Conservation (phyloP, 805 yeast genomes). For the Candida quercuum region DNA sequence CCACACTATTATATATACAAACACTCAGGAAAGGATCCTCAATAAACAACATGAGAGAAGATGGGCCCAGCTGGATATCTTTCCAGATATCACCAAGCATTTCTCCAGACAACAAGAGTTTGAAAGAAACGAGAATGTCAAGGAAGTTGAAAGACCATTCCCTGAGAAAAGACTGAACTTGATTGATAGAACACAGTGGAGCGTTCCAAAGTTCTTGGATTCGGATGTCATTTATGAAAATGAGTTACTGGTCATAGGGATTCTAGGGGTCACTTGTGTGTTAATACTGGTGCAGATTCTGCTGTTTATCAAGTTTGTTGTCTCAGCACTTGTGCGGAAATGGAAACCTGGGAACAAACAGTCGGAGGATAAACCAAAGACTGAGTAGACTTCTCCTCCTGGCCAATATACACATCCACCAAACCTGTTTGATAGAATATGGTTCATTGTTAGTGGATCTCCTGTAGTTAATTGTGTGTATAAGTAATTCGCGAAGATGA, state of each 20-base stretch:
- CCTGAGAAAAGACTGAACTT: constrained; percentile 29
- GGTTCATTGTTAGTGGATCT: too few relatives aligned
- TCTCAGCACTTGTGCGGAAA: too few relatives aligned
- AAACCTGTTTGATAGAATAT: too few relatives aligned
- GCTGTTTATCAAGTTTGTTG: too few relatives aligned
- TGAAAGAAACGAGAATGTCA: constrained; percentile 46
- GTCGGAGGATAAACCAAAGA: too few relatives aligned
- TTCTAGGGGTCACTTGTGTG: constrained; percentile 18
- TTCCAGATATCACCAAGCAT: constrained; percentile 51
- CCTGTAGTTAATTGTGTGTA: too few relatives aligned
- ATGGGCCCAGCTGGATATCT: constrained; percentile 37
- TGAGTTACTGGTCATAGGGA: constrained; percentile 39
- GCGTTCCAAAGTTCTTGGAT: constrained; percentile 35
- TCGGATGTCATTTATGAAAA: constrained; percentile 44
- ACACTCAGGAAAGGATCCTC: constrained; percentile 26
- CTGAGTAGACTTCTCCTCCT: too few relatives aligned
- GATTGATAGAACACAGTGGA: constrained; percentile 22
- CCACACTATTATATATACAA: constrained; percentile 54
- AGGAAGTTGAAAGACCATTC: constrained; percentile 25
- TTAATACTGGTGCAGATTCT: constrained; percentile 1
- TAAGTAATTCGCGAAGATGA: too few relatives aligned
- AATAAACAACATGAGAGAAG: constrained; percentile 23
- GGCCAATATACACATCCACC: too few relatives aligned
- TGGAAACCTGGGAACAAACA: too few relatives aligned
- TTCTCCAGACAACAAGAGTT: constrained; percentile 43